Evolutionary conservation across 2,329 filamentous ascomycete species (phyloP), one percentile per base, ranked within the genome.

Genomic region (Parastagonospora avenae): DNA sequence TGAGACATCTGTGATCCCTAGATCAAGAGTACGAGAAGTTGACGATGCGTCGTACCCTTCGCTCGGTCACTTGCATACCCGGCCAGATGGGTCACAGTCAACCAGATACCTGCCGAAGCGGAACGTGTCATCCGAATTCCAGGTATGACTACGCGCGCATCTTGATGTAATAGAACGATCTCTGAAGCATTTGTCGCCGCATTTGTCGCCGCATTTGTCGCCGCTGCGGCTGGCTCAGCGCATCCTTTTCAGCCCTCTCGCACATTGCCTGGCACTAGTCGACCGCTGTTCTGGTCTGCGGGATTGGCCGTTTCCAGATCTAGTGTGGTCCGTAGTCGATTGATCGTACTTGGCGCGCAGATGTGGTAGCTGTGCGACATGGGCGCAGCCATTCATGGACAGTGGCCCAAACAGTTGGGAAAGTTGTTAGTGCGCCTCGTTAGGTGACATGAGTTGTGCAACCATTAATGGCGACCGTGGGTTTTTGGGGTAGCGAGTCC

Each of bases 381-480:
- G 35, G 47, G 50, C 43, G 50, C 44, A 37, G 39, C 46, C 44
- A 31, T 24, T 46, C 37, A 32, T 44, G 38, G 42, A 14, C 32
- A 40, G 32, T 29, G 16, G 28, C 37, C 35, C 44, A 39, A 37
- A 36, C 24, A 10, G 28, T 24, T 27, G 29, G 42, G 32, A n/a
- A 33, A 52, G 15, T 16, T 41, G 33, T 36, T 39, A 48, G 43
- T 50, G 50, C 43, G 41, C 38, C 37, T 45, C 46, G 42, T 49
- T 57, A 42, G 45, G 46, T 57, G 41, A 49, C 44, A 54, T 50
- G 28, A 46, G 42, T 46, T 33, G 44, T 50, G 41, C 41, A 33
- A 33, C 47, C 41, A 33, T 28, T 39, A 39, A 43, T 27, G 44
- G 41, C 30, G 43, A 32, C n/a, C 32, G 30, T 48, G 15, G 38